A percentile compares a stretch with the other conserved stretches of the same genome.
Conservation (phyloP, 148 eudicot genomes). For the Nepenthes gracilis region DNA sequence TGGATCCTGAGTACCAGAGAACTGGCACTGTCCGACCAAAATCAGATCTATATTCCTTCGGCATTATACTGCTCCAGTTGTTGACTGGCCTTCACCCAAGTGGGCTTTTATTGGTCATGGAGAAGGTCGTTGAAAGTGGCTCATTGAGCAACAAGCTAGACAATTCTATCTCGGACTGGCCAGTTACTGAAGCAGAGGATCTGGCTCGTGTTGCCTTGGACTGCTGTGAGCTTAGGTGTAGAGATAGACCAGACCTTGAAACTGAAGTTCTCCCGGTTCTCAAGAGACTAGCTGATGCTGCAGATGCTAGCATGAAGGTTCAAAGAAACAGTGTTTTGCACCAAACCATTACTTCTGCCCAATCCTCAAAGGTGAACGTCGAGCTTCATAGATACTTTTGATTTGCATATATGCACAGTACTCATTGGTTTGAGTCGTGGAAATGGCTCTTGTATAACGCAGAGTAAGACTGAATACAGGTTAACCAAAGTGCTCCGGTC, state of each 20-base stretch:
- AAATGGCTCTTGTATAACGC: too few relatives aligned
- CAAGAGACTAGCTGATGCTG: conserved; percentile 60
- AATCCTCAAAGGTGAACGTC: conserved; percentile 38
- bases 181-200: conserved; percentile 45
- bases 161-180: conserved; percentile 56
- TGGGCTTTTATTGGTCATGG: conserved; percentile 47
- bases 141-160: conserved; percentile 44
- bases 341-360: conserved; percentile 80
- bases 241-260: conserved; percentile 87
- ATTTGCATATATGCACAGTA: neutral
- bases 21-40: conserved; percentile 72
- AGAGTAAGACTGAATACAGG: too few relatives aligned
- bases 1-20: conserved; percentile 80
- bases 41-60: conserved; percentile 75
- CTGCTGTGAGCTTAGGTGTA: conserved; percentile 63
- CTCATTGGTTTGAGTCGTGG: neutral
- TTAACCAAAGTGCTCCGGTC: too few relatives aligned
- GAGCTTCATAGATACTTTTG: neutral
- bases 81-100: conserved; percentile 52
- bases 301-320: conserved; percentile 35
- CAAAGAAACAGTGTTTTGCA: conserved; percentile 22
- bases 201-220: conserved; percentile 48
- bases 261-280: conserved; percentile 51
- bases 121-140: conserved; percentile 42
- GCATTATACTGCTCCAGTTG: conserved; percentile 58